Base-by-base conservation (phyloP, 495 filamentous ascomycete species). In the Aspergillus sclerotioniger region DNA sequence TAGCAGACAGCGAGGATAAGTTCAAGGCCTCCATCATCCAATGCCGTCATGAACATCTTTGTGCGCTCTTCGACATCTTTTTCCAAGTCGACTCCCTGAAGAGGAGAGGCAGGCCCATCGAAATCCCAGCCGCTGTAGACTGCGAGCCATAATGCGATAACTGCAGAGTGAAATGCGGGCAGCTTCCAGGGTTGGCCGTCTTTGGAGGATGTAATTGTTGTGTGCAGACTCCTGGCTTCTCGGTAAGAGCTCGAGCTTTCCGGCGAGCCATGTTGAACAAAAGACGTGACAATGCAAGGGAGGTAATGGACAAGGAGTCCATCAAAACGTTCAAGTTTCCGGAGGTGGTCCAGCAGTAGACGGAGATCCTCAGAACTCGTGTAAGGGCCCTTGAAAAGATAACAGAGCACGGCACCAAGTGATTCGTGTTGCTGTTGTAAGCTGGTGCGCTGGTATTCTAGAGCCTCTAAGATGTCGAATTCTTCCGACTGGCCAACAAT, bases 111-210 rank as follows among this genome's bases (percentile, higher is more conserved):
- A 45, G 77, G 77, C 53, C 77, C 73, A 53, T 96, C 92, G 58
- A 87, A 77, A 67, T 90, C 96, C 79, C 89, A 91, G 13, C 87
- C 90, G 67, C 90, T 96, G 69, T 96, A 96, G 56, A 96, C 90
- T 45, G 89, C 86, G 37, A 97, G 80, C 94, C 94, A 99, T 79
- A 87, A 88, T 5, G 84, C 82, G 25, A 80, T 80, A 8, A 89
- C 76, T 3, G 90, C 86, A 50, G 91, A 91, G 57, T 91, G 87
- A 25, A 97, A 83, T 58, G 82, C 83, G 29, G 84, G 78, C 45
- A 96, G 67, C 6, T 76, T 74, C 88, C 92, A 95, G 15, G 74
- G 60, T 17, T 87, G 79, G 50, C 79, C 77, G 35, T 93, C 89
- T 43, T 80, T 78, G 19, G 79, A 76, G 35, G 81, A 76, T 54